These are phyloP conservation scores for Phytopythium vexans DNA, from an alignment of 352 stramenopile species.

Conservation along the genomic window DNA sequence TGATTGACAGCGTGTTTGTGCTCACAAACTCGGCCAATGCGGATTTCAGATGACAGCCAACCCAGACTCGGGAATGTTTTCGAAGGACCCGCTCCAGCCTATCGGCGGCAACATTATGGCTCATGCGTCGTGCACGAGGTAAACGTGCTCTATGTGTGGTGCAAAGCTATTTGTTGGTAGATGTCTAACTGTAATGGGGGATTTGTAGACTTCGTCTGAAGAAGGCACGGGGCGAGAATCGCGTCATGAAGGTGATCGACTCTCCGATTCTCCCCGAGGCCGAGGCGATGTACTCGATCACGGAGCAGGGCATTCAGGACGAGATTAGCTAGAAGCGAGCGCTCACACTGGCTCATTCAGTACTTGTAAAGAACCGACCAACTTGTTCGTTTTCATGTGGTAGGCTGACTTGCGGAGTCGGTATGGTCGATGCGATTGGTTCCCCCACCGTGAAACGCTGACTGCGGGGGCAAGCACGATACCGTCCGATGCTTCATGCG, in stretches of 20 bases:
- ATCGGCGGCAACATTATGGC: conserved; percentile 92
- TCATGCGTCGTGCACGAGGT: conserved; percentile 80
- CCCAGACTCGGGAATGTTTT: conserved; percentile 89
- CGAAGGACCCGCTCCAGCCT: conserved; percentile 86
- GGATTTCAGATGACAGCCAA: conserved; percentile 88
- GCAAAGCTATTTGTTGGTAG: background rate
- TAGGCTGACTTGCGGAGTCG: background rate
- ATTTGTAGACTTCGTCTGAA: conserved; percentile 83
- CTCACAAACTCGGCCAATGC: too few species aligned
- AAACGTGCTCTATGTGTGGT: conserved; percentile 2
- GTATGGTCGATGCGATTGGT: background rate
- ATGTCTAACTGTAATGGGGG: conserved; percentile 2
- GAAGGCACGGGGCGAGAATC: conserved; percentile 98
- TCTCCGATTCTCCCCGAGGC: conserved; percentile 97
- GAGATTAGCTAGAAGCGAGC: conserved; percentile 65
- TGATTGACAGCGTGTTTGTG: background rate
- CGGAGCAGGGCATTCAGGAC: conserved; percentile 92
- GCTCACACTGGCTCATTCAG: background rate
- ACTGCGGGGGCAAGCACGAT: too few species aligned
- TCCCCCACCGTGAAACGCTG: conserved; percentile 14
- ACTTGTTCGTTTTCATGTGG: too few species aligned
- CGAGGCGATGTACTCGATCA: conserved; percentile 98
- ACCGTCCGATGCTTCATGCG: too few species aligned
- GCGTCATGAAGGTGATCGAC: conserved; percentile 97
- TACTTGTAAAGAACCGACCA: conserved; percentile 3